These are phyloP conservation scores for Malus sylvestris DNA, from an alignment of 306 rosid species.

Conservation along the genomic window DNA sequence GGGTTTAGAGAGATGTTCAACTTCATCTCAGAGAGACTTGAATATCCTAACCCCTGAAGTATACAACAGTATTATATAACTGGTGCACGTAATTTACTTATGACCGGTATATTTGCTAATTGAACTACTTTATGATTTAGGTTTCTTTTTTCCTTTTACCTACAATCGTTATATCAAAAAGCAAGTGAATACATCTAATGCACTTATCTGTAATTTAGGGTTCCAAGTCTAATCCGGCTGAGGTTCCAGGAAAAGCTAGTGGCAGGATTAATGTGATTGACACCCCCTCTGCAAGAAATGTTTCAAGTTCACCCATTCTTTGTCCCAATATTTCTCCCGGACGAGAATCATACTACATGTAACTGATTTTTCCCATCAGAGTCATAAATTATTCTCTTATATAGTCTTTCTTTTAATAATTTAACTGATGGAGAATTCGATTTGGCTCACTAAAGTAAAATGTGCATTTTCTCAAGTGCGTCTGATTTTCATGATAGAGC, in stretches of 20 bases:
- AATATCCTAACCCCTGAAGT: neutral
- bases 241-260: conserved; percentile 21
- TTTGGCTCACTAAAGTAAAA: neutral
- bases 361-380: conserved; percentile 27
- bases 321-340: conserved; percentile 21
- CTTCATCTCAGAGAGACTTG: neutral
- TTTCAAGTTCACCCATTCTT: conserved; percentile 53
- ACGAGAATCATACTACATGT: conserved; percentile 64
- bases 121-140: neutral
- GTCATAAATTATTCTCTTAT: neutral
- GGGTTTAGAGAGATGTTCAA: neutral
- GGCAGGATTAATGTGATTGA: conserved; percentile 26
- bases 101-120: neutral
- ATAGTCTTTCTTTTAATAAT: neutral
- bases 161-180: neutral
- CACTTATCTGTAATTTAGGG: conserved; percentile 21
- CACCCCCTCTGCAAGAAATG: conserved; percentile 10
- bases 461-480: neutral
- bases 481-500: neutral
- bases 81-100: neutral
- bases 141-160: neutral
- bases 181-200: neutral
- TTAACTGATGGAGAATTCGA: neutral
- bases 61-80: neutral
- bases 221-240: conserved; percentile 31